Evolutionary conservation across 116 monocot genomes (phyloP), one percentile per base, ranked within the genome.

Genomic region (Trichopus zeylanicus): DNA sequence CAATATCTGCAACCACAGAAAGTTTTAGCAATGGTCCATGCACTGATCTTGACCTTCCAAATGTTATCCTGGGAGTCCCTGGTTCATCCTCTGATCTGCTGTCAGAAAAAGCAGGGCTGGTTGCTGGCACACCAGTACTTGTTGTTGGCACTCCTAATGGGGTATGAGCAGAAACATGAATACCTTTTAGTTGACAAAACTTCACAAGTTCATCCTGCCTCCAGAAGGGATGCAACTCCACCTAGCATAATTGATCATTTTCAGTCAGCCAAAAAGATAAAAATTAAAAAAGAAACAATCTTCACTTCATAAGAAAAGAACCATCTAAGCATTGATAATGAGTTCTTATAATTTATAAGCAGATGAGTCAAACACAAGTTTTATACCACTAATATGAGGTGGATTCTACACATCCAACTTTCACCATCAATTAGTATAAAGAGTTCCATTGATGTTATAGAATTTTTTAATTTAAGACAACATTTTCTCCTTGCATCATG

Each of bases 161-260:
- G 31, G 87, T 92, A 69, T 83, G 87, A 46, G 91, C 91, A 57
- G 91, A 92, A 3, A 92, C 87, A 75, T 92, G 91, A 60, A 92
- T 92, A 26, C 81, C 73, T 61, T 80, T 80, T 48, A 75, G 60
- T 56, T 83, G 91, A 57, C 91, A 92, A 55, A 87, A 87, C 48
- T 75, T 76, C 27, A 92, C 91, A 24, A 92, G 75, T 48, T 87
- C 87, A 62, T 92, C 87, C 62, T 92, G 91, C 73, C 86, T 87
- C 91, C 91, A 92, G 32, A 92, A 87, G 12, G 91, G 91, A 66
- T 92, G 91, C 56, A 92, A 74, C 67, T 92, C 91, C 68, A 85
- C 86, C 91, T 91, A 72, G 33, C n/a, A 55, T 42, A 42, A 42
- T 42, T 16, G 42, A 42, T 42, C 42, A 42, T 42, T 16, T 12